phyloP scores from a whole-genome alignment of 257 asterid species.

The Plantago ovata region DNA sequence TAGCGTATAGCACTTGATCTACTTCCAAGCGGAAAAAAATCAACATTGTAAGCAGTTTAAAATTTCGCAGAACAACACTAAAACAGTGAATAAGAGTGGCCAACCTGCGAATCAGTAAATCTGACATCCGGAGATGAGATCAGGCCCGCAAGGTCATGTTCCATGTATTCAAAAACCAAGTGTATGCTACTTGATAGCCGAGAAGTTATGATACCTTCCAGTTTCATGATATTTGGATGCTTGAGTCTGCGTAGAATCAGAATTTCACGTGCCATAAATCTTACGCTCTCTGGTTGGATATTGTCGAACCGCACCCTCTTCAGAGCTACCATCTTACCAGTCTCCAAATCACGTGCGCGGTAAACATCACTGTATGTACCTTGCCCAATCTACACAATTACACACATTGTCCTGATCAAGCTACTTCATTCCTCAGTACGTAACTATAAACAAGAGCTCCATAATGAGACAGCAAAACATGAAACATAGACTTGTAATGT shows the following conservation, averaged over 20 bases:
- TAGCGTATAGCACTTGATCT: slow-evolving; percentile 93
- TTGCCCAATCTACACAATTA: slow-evolving; percentile 71
- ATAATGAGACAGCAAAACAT: neutral
- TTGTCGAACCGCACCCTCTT: slow-evolving; percentile 92
- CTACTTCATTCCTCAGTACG: neutral
- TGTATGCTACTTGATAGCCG: slow-evolving; percentile 61
- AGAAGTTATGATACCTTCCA: slow-evolving; percentile 92
- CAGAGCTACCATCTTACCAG: slow-evolving; percentile 72
- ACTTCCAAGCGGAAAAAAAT: slow-evolving; percentile 25
- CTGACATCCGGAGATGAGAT: slow-evolving; percentile 78
- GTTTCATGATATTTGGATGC: slow-evolving; percentile 90
- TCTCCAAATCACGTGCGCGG: slow-evolving; percentile 71
- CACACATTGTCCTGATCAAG: neutral
- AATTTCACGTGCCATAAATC: slow-evolving; percentile 92
- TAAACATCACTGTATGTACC: slow-evolving; percentile 95
- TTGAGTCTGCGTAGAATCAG: slow-evolving; percentile 73
- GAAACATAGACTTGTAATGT: too few species aligned
- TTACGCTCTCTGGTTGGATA: slow-evolving; percentile 83
- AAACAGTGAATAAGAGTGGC: neutral
- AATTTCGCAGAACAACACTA: neutral
- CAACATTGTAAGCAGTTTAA: neutral
- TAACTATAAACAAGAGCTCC: neutral
- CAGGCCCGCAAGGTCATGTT: slow-evolving; percentile 92
- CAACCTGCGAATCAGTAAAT: slow-evolving; percentile 86
- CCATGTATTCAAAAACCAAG: slow-evolving; percentile 98